Conservation (phyloP, 2,329 filamentous ascomycete genomes). For the Onygenales sp. region DNA sequence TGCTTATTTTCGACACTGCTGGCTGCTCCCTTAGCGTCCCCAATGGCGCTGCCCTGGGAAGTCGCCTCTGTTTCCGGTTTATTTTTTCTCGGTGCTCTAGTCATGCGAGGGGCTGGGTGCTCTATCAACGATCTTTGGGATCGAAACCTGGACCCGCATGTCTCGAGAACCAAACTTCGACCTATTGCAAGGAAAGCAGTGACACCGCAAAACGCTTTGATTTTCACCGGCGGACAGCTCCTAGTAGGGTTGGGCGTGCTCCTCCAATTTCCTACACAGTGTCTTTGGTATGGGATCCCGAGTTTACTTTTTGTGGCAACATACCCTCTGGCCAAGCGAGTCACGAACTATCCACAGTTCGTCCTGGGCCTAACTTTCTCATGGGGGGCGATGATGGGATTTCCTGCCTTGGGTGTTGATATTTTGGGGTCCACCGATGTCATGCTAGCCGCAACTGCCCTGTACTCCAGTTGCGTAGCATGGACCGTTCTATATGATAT, state of each 20-base stretch:
- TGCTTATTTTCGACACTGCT: conserved; percentile 40
- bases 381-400: conserved; percentile 42
- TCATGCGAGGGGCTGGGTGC: conserved; percentile 44
- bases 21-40: conserved; percentile 33
- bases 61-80: conserved; percentile 29
- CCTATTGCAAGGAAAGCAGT: conserved; percentile 45
- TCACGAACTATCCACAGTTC: conserved; percentile 45
- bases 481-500: conserved; percentile 44
- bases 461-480: conserved; percentile 38
- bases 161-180: conserved; percentile 41
- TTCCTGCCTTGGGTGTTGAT: conserved; percentile 37
- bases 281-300: conserved; percentile 35
- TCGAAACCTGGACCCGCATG: conserved; percentile 43
- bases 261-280: conserved; percentile 32
- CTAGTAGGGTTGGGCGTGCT: conserved; percentile 33
- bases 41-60: conserved; percentile 27
- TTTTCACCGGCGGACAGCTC: conserved; percentile 37
- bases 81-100: conserved; percentile 36
- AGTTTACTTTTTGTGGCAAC: conserved; percentile 35
- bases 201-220: conserved; percentile 31
- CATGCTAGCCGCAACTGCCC: conserved; percentile 28
- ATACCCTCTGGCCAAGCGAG: conserved; percentile 44
- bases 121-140: conserved; percentile 50
- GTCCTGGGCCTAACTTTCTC: conserved; percentile 44
- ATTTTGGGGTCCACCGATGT: conserved; percentile 30